Percentiles rank a stretch among this genome's conserved stretches.
Conservation (phyloP, 2,329 filamentous ascomycete genomes). For the Emydomyces testavorans region DNA sequence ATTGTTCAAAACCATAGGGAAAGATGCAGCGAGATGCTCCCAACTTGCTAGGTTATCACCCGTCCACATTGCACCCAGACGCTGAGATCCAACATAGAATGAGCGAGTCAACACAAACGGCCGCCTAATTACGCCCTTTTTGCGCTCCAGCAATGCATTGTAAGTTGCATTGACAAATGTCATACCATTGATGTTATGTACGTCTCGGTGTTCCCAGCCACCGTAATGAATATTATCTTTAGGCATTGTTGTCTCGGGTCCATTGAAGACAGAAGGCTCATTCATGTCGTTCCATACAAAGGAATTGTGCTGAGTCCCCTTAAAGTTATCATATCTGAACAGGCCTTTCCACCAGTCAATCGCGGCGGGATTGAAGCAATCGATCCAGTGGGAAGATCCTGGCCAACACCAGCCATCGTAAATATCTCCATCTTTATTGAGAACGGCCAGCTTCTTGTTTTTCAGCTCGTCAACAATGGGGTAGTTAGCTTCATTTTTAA, state of each 20-base stretch:
- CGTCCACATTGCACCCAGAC: conserved; percentile 93
- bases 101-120: conserved; percentile 89
- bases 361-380: conserved; percentile 87
- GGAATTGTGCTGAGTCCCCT: conserved; percentile 72
- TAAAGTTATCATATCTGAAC: conserved; percentile 80
- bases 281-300: conserved; percentile 99
- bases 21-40: conserved; percentile 76
- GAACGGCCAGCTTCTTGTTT: conserved; percentile 68
- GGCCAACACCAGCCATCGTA: conserved; percentile 99
- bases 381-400: conserved; percentile 90
- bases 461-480: conserved; percentile 67
- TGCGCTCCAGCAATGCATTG: conserved; percentile 68
- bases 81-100: conserved; percentile 84
- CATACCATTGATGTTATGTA: conserved; percentile 92
- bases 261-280: conserved; percentile 97
- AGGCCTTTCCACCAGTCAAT: conserved; percentile 82
- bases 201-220: conserved; percentile 90
- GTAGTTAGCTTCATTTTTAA: conserved; percentile 82
- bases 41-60: conserved; percentile 93
- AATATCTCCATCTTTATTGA: conserved; percentile 77
- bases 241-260: conserved; percentile 95
- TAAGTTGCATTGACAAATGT: conserved; percentile 93
- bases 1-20: conserved; percentile 89
- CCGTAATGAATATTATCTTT: conserved; percentile 91
- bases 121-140: conserved; percentile 71